Evolutionary conservation across 2,329 filamentous ascomycete genomes (phyloP).

Genomic region (Claviceps fusiformis): DNA sequence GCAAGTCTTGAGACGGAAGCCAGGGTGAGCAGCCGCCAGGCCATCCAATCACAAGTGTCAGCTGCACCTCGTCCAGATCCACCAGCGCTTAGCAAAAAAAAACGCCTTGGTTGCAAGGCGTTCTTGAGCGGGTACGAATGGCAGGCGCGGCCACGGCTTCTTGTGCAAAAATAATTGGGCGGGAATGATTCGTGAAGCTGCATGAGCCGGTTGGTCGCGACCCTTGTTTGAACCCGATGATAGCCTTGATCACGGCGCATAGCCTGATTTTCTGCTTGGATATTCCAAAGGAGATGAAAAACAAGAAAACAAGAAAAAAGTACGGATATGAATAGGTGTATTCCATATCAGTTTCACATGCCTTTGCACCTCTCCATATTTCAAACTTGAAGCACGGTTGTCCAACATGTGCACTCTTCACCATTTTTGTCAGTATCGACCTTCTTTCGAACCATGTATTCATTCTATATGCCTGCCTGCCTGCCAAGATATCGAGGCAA

Average conservation of each 20-base stretch:
- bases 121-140: no score
- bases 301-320: background rate
- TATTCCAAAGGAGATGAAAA: background rate
- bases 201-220: no score
- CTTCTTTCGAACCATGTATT: background rate
- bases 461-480: background rate
- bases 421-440: background rate
- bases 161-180: no score
- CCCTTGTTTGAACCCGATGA: no score
- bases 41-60: constrained; percentile 11
- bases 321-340: constrained; percentile 7
- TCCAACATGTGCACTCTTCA: background rate
- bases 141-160: no score
- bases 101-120: background rate
- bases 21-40: constrained; percentile 12
- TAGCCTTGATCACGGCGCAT: no score
- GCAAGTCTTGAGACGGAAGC: constrained; percentile 6
- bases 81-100: constrained; percentile 6
- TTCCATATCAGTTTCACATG: constrained; percentile 22
- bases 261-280: no score
- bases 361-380: constrained; percentile 29
- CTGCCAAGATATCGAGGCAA: background rate
- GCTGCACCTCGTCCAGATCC: background rate
- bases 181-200: no score
- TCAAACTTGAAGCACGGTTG: constrained; percentile 18